phyloP scores from a whole-genome alignment of 1,284 basidiomycete species.

The Trametes sp. region DNA sequence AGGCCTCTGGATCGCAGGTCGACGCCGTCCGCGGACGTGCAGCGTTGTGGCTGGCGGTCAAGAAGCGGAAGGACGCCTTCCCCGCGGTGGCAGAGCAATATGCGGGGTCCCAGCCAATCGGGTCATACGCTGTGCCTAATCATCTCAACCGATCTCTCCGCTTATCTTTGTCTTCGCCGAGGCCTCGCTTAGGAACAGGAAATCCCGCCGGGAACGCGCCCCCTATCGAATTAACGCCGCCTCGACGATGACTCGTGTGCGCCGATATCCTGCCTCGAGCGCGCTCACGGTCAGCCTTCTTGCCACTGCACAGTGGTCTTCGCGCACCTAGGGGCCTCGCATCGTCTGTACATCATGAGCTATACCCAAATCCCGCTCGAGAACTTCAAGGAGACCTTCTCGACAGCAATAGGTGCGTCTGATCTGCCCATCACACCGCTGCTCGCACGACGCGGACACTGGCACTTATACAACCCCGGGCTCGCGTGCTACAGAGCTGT shows the following conservation, averaged over 20 bases:
- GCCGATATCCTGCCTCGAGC: conserved; percentile 14
- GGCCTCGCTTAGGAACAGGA: conserved; percentile 5
- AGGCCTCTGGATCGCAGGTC: not conserved
- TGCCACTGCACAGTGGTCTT: not conserved
- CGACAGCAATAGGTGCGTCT: conserved; percentile 64
- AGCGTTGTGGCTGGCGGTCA: not conserved
- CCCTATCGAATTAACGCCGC: conserved; percentile 7
- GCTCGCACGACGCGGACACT: conserved; percentile 1
- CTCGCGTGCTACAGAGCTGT: conserved; percentile 71
- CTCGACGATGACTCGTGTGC: conserved; percentile 18
- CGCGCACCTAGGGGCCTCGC: not conserved
- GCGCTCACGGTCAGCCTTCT: conserved; percentile 1
- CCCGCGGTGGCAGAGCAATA: conserved; percentile 10
- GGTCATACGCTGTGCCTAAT: conserved; percentile 6
- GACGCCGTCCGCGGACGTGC: not conserved
- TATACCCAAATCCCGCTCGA: conserved; percentile 57
- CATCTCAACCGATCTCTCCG: conserved; percentile 15
- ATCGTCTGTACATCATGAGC: conserved; percentile 43
- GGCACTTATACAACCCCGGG: conserved; percentile 6
- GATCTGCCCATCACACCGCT: not conserved
- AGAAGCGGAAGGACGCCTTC: not conserved
- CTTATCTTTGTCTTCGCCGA: conserved; percentile 15
- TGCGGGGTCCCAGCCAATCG: conserved; percentile 16
- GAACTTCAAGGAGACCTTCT: conserved; percentile 60
- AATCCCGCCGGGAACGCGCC: conserved; percentile 1